Conservation (phyloP, 1,139 yeast genomes). For the Taphrina wiesneri region DNA sequence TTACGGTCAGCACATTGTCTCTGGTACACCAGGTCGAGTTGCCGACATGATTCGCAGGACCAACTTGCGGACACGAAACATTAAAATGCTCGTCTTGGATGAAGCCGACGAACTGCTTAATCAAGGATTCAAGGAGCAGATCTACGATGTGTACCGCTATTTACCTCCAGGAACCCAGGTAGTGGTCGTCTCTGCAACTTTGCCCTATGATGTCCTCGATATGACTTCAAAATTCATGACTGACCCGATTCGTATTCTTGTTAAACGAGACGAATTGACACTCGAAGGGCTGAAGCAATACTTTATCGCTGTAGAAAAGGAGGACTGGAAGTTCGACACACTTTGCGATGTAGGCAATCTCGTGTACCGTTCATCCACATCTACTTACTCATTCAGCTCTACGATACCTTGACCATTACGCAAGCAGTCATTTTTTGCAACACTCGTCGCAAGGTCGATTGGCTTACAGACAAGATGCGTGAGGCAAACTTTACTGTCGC, state of each 20-base stretch:
- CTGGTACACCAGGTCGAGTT: slow-evolving; percentile 99
- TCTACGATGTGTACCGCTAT: slow-evolving; percentile 91
- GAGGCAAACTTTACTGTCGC: slow-evolving; percentile 91
- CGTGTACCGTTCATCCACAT: neutral
- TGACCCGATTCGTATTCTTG: slow-evolving; percentile 94
- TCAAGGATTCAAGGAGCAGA: slow-evolving; percentile 96
- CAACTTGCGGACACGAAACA: slow-evolving; percentile 79
- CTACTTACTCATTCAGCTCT: slow-evolving; percentile 51
- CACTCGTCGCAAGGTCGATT: slow-evolving; percentile 97
- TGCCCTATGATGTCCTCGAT: slow-evolving; percentile 95
- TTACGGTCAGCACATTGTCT: slow-evolving; percentile 92
- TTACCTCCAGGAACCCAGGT: slow-evolving; percentile 95
- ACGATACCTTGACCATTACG: slow-evolving; percentile 96
- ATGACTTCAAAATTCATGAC: slow-evolving; percentile 96
- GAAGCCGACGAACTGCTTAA: slow-evolving; percentile 99
- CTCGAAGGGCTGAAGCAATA: slow-evolving; percentile 98
- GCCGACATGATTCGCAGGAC: slow-evolving; percentile 96
- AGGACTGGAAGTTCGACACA: slow-evolving; percentile 91
- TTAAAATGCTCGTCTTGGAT: slow-evolving; percentile 96
- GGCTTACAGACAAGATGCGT: slow-evolving; percentile 81
- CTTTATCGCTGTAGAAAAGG: slow-evolving; percentile 90
- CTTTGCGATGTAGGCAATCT: slow-evolving; percentile 61
- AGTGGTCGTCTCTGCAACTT: slow-evolving; percentile 93
- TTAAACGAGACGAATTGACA: slow-evolving; percentile 96
- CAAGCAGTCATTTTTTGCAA: slow-evolving; percentile 99